These are phyloP conservation scores for Psilocybe mexicana DNA, from an alignment of 1,284 basidiomycete species.

Conservation along the genomic window DNA sequence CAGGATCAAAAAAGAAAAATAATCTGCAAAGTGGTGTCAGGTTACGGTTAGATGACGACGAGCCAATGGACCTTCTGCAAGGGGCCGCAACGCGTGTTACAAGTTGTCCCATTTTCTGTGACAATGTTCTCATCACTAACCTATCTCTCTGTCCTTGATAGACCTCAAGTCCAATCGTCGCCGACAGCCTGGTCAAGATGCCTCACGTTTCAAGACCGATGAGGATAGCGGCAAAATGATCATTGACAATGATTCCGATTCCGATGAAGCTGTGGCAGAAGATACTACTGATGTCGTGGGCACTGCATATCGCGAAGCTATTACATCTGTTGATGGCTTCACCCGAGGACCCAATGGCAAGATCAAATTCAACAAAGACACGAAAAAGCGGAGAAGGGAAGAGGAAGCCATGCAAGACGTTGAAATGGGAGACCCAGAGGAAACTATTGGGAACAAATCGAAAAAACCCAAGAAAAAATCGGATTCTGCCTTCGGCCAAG, in stretches of 20 bases:
- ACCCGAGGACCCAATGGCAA: constrained; percentile 81
- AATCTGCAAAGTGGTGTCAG: constrained; percentile 45
- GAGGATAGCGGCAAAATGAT: constrained; percentile 87
- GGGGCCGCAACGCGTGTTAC: constrained; percentile 79
- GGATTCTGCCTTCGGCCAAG: constrained; percentile 71
- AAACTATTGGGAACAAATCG: constrained; percentile 33
- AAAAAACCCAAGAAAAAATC: constrained; percentile 62
- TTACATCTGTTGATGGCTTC: constrained; percentile 88
- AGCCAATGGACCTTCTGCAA: constrained; percentile 94
- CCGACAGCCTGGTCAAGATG: constrained; percentile 85
- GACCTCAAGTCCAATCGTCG: constrained; percentile 54
- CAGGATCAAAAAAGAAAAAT: constrained; percentile 37
- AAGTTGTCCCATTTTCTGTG: constrained; percentile 57
- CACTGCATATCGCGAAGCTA: constrained; percentile 81
- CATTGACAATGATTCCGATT: constrained; percentile 62
- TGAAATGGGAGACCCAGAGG: constrained; percentile 63
- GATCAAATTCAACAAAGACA: constrained; percentile 97
- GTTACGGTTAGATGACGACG: constrained; percentile 89
- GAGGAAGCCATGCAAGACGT: constrained; percentile 63
- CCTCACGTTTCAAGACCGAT: constrained; percentile 86
- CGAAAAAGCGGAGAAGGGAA: constrained; percentile 80
- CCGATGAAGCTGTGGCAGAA: constrained; percentile 45
- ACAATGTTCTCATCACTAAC: not conserved
- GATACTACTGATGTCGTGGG: constrained; percentile 61
- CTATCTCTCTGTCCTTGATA: constrained; percentile 28